Evolutionary conservation across 1,139 yeast genomes (phyloP).

Genomic region (Lodderomyces oxycetoniae): DNA sequence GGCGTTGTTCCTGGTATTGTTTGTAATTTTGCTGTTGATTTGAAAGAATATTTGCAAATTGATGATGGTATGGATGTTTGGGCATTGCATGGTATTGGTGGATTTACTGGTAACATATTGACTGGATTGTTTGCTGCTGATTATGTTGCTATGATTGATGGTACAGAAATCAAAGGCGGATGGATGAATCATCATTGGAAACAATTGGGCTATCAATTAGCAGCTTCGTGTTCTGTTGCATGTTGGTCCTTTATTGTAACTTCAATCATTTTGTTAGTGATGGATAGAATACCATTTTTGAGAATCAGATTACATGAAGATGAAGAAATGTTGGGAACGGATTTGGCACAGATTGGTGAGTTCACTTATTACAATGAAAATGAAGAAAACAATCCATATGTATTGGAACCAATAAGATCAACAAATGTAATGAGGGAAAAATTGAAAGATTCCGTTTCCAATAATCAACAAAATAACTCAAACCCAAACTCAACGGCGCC

Average conservation of each 20-base stretch:
- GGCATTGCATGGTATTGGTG: constrained; percentile 93
- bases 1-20: constrained; percentile 76
- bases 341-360: constrained; percentile 84
- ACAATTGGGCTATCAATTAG: constrained; percentile 92
- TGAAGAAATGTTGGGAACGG: constrained; percentile 88
- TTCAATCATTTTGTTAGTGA: constrained; percentile 57
- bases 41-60: constrained; percentile 65
- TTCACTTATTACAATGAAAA: constrained; percentile 65
- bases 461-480: neutral
- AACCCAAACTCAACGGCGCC: constrained; percentile 13
- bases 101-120: constrained; percentile 73
- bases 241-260: constrained; percentile 82
- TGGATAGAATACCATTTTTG: constrained; percentile 81
- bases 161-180: constrained; percentile 76
- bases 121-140: constrained; percentile 95
- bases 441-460: constrained; percentile 24
- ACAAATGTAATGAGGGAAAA: constrained; percentile 36
- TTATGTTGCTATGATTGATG: constrained; percentile 76
- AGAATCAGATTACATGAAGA: constrained; percentile 83
- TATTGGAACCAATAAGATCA: constrained; percentile 74
- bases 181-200: constrained; percentile 89
- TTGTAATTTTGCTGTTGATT: constrained; percentile 80
- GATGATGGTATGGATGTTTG: constrained; percentile 97
- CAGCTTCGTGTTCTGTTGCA: constrained; percentile 71
- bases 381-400: constrained; percentile 41